phyloP scores from a whole-genome alignment of 305 asterid species.

The Lippia alba region DNA sequence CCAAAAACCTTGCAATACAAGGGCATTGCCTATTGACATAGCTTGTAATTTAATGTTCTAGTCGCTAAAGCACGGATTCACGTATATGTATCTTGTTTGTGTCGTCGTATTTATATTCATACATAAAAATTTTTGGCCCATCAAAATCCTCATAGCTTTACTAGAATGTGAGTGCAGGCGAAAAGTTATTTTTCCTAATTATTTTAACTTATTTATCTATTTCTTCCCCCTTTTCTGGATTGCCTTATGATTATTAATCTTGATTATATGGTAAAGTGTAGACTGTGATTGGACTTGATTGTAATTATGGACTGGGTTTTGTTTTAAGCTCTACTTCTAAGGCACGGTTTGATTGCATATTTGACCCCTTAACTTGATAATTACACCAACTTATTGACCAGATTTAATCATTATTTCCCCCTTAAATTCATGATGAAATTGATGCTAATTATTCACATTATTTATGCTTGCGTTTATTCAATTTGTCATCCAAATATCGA shows the following conservation, averaged over 20 bases:
- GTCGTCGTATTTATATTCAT: no score
- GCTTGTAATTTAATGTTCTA: no score
- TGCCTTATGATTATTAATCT: neutral
- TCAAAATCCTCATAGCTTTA: no score
- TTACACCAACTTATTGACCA: slow-evolving; percentile 5
- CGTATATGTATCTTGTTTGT: no score
- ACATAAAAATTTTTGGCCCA: no score
- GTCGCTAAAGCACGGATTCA: no score
- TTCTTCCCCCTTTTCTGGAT: neutral
- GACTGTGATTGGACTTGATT: slow-evolving; percentile 16
- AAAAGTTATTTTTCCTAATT: neutral
- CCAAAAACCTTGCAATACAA: no score
- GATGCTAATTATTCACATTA: neutral
- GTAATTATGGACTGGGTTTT: slow-evolving; percentile 14
- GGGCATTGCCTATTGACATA: no score
- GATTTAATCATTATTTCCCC: slow-evolving; percentile 3
- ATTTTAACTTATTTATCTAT: neutral
- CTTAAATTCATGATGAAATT: neutral
- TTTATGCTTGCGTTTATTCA: neutral
- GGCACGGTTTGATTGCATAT: slow-evolving; percentile 27
- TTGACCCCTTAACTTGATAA: slow-evolving; percentile 16
- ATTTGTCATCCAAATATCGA: neutral
- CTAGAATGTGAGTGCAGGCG: no score
- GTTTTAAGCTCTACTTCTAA: slow-evolving; percentile 37
- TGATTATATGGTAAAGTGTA: slow-evolving; percentile 11